Evolutionary conservation across 1,139 yeast species (phyloP), one percentile per base, ranked within the genome.

Genomic region (Debaryomycetaceae sp.): DNA sequence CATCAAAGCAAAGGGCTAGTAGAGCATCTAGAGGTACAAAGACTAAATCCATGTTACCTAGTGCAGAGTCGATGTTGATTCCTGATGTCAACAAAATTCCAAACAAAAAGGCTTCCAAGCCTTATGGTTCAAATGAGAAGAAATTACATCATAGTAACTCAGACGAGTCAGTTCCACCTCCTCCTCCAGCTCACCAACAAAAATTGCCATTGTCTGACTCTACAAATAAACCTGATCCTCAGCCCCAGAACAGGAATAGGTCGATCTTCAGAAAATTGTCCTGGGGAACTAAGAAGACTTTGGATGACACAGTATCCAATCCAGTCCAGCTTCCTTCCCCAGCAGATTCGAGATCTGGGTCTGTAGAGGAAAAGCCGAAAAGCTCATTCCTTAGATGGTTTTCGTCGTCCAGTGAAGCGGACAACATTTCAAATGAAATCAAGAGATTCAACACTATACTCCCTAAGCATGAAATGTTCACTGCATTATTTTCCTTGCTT

Each of bases 251-350:
- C 52, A 63, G 74, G 49, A 69, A 68, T 51, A 59, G 66, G 45
- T 70, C 81, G 0, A 78, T 83, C 47, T 81, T 83, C 65, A 67
- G 88, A 49, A 83, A 81, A 53, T 65, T 83, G 43, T 81, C 88
- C 9, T 73, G 78, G 72, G 79, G 80, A 15, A 50, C 69, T 3
- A 73, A 68, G 51, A 73, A 72, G 51, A 49, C 66, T 3, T 40
- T 56, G 40, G 65, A 59, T 22, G 55, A 50, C 8, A 36, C 40
- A 15, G 47, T 53, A 30, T 7, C 22, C 8, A 8, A 30, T 13
- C 31, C 31, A n/a, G 45, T 52, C 7, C 71, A 67, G 44, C 51
- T 67, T 34, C 74, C 74, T 17, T 65, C 73, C 3, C 75, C 74
- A 33, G 66, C 68, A 6, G 68, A 61, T 34, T 61, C 70, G 1